Evolutionary conservation across 2,329 filamentous ascomycete genomes (phyloP), one percentile per base, ranked within the genome.

Genomic region (Fusarium falciforme): DNA sequence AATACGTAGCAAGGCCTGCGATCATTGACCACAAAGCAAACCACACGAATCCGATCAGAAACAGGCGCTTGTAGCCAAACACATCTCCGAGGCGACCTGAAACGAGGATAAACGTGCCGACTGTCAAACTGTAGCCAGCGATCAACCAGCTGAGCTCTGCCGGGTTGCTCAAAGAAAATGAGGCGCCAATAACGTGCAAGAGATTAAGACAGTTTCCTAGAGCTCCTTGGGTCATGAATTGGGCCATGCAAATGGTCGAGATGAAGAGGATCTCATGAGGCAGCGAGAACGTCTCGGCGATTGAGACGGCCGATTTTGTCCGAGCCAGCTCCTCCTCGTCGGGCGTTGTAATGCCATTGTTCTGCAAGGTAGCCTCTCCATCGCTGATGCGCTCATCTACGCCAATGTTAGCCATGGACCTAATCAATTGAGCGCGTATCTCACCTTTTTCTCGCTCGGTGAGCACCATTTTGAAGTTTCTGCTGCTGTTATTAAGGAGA

Each of bases 21-120:
- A 88, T 70, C 16, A 89, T 77, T 2, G 86, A 87, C 85, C 88
- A 91, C 6, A 87, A 44, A 1, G 86, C 83, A 42, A 89, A 88
- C 88, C 89, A 91, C 17, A 82, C 64, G 33, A 88, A 87, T 3
- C 90, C 90, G 1, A 83, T 74, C 9, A 91, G 74, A 38, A 92
- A 86, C 38, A 90, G 79, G 6, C 79, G 83, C 76, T 89, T 89
- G 79, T 91, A 86, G 0, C 90, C 90, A 67, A 88, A 89, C 1
- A 88, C 79, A 47, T 90, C 88, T 3, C 90, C 89, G 5, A 92
- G 78, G 0, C 90, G 85, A 4, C 89, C 89, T 3, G 86, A 86
- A 3, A 89, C 82, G 4, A 92, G 82, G 35, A 91, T 87, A 73
- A 91, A 91, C 0, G 89, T 87, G 12, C 89, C 89, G 7, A 84